Evolutionary conservation across 2,329 filamentous ascomycete genomes (phyloP).

Genomic region (Stemphylium vesicarium): DNA sequence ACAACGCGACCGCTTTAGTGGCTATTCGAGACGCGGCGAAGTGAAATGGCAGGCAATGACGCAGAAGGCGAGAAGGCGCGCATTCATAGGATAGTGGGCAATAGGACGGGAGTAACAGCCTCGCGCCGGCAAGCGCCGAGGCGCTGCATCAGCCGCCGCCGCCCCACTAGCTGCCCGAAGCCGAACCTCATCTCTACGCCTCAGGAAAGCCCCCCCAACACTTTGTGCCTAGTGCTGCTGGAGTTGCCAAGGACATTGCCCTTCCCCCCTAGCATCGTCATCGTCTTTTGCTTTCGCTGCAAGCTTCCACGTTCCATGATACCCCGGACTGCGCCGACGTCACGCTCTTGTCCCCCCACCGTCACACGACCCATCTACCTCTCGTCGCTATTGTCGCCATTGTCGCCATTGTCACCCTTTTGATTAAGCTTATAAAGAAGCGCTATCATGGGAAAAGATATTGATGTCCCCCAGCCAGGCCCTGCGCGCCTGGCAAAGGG

Average conservation of each 20-base stretch:
- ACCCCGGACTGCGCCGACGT: conserved; percentile 30
- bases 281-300: conserved; percentile 1
- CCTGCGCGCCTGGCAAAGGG: conserved; percentile 84
- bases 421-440: not conserved
- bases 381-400: conserved; percentile 15
- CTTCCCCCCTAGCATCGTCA: no score
- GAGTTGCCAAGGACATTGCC: not conserved
- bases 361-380: conserved; percentile 34
- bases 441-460: conserved; percentile 56
- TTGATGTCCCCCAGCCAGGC: conserved; percentile 82
- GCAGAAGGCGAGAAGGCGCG: conserved; percentile 15
- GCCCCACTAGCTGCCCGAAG: conserved; percentile 6
- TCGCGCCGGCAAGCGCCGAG: conserved; percentile 28
- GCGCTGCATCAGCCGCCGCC: conserved; percentile 13
- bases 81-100: conserved; percentile 5
- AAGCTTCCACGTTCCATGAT: conserved; percentile 24
- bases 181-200: conserved; percentile 13
- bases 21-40: not conserved
- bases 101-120: not conserved
- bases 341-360: conserved; percentile 38
- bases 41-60: conserved; percentile 16
- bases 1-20: conserved; percentile 5
- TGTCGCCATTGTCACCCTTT: conserved; percentile 5
- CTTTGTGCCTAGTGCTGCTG: conserved; percentile 19
- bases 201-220: conserved; percentile 9